These are phyloP conservation scores for Paratinospora sagittata DNA, from an alignment of 164 flowering plant genomes.

Conservation along the genomic window DNA sequence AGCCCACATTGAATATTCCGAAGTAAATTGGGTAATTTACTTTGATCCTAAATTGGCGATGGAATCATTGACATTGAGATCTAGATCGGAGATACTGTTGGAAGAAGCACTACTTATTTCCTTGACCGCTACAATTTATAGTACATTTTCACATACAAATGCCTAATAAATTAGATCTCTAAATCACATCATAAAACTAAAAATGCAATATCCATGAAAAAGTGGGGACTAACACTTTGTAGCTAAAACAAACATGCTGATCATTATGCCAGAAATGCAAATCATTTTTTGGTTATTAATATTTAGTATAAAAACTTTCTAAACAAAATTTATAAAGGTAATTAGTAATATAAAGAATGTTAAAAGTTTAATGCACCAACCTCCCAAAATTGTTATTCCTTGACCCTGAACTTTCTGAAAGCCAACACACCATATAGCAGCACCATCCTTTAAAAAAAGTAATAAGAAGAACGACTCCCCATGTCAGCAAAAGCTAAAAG, in stretches of 20 bases:
- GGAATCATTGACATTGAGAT: too few species aligned
- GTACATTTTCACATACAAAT: too few species aligned
- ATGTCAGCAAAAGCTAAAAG: constrained; percentile 6
- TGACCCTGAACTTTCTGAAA: constrained; percentile 67
- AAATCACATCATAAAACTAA: too few species aligned
- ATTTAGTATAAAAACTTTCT: background rate
- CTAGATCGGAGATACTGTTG: too few species aligned
- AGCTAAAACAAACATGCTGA: background rate
- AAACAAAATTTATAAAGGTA: too few species aligned
- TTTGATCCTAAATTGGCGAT: too few species aligned
- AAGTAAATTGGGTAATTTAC: too few species aligned
- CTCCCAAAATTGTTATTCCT: constrained; percentile 86
- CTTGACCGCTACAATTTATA: too few species aligned
- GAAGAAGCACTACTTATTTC: too few species aligned
- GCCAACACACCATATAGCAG: constrained; percentile 86
- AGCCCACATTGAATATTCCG: too few species aligned
- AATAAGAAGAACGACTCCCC: background rate
- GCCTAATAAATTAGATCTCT: too few species aligned
- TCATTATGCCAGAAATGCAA: too few species aligned
- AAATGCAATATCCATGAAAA: background rate
- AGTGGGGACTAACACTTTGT: background rate
- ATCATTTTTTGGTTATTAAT: background rate
- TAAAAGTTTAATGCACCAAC: constrained; percentile 26
- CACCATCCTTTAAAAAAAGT: constrained; percentile 51
- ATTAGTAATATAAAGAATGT: background rate